Percentiles rank a stretch among this genome's conserved stretches.
These are phyloP conservation scores for Pseudoscleropodium purum DNA, from an alignment of 225 moss, liverwort and hornwort genomes.

Conservation along the genomic window DNA sequence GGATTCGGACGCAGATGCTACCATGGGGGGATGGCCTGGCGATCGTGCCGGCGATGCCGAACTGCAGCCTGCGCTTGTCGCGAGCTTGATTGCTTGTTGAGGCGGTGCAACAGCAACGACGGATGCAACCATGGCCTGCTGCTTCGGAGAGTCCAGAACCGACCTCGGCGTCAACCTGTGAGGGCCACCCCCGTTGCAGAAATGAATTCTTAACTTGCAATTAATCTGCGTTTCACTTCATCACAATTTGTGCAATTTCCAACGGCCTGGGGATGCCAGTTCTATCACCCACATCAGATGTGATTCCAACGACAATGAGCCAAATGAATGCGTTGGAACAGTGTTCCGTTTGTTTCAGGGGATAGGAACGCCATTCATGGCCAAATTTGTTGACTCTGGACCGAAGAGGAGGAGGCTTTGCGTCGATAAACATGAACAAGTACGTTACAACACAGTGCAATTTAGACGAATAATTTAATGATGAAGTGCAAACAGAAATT, in stretches of 20 bases:
- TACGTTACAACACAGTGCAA: too few relatives aligned
- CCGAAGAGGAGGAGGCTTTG: background rate
- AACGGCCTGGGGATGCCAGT: background rate
- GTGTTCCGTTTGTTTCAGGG: background rate
- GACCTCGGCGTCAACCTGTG: constrained; percentile 20
- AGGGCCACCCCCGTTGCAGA: background rate
- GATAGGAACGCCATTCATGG: background rate
- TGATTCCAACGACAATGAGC: background rate
- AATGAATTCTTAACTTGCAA: background rate
- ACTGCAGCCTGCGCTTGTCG: background rate
- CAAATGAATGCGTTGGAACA: background rate
- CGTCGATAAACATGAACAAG: background rate
- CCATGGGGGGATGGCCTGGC: background rate
- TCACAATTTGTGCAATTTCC: background rate
- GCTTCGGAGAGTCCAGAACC: background rate
- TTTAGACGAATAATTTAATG: background rate
- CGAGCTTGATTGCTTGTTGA: background rate
- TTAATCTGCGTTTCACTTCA: background rate
- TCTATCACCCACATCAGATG: background rate
- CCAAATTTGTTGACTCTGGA: background rate
- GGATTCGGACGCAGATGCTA: background rate
- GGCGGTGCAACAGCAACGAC: background rate
- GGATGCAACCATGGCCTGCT: background rate
- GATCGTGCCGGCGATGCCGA: background rate
- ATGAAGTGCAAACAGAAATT: background rate